Conservation (phyloP, 225 moss, liverwort and hornwort species). For the Antitrichia curtipendula region DNA sequence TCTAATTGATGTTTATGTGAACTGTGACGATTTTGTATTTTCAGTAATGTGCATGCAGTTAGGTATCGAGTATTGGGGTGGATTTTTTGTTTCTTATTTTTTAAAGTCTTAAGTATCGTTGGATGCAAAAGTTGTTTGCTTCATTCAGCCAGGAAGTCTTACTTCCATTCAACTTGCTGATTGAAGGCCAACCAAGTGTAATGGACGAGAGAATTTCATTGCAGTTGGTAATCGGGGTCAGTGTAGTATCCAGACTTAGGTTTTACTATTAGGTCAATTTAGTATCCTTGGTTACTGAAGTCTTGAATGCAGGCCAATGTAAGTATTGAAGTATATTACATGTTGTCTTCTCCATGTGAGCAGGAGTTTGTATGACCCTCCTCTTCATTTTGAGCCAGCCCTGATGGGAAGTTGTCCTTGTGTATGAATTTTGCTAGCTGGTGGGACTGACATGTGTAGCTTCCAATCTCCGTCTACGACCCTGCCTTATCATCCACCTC, state of each 20-base stretch:
- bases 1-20: not conserved
- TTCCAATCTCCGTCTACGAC: slow-evolving; percentile 52
- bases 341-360: not conserved
- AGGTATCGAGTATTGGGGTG: not conserved
- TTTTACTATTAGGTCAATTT: not conserved
- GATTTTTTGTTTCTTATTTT: not conserved
- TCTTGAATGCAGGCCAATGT: not conserved
- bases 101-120: not conserved
- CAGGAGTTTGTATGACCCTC: not conserved
- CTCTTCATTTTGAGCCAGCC: not conserved
- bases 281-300: not conserved
- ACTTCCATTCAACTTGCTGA: not conserved
- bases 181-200: not conserved
- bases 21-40: not conserved
- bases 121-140: not conserved
- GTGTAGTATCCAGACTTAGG: not conserved
- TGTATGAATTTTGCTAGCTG: not conserved
- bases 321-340: not conserved
- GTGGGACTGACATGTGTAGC: slow-evolving; percentile 37
- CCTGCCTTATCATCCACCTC: slow-evolving; percentile 35
- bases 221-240: not conserved
- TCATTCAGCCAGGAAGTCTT: not conserved
- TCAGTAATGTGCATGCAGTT: not conserved
- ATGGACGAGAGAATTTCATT: not conserved
- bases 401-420: not conserved